Evolutionary conservation across 78 protist genomes (phyloP).

Genomic region (Mastigamoeba balamuthi): DNA sequence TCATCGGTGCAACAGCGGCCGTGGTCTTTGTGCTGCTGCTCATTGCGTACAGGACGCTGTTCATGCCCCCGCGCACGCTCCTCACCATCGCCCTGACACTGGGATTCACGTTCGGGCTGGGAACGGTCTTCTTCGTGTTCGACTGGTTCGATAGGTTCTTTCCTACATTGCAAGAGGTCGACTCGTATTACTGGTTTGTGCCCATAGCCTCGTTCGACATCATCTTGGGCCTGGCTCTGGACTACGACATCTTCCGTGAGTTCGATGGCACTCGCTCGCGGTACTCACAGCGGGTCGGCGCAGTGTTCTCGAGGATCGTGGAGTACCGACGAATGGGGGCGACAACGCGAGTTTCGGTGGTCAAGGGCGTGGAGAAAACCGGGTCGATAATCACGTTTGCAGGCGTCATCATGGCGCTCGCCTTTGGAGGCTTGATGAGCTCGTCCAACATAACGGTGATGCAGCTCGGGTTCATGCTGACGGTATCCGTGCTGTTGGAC

Average conservation of each 20-base stretch:
- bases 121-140: constrained; percentile 1
- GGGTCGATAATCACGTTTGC: constrained; percentile 52
- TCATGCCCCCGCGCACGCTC: constrained; percentile 47
- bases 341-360: no score
- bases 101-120: constrained; percentile 8
- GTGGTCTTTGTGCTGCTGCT: constrained; percentile 9
- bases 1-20: constrained; percentile 1
- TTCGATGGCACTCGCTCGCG: no score
- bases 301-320: no score
- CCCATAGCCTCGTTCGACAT: constrained; percentile 29
- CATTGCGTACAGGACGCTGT: constrained; percentile 2
- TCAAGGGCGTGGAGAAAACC: background rate
- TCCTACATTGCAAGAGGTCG: no score
- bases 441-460: background rate
- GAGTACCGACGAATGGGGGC: no score
- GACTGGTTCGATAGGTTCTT: no score
- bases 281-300: no score
- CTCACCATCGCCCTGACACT: constrained; percentile 10
- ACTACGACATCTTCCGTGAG: constrained; percentile 69
- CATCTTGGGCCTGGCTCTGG: constrained; percentile 52
- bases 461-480: constrained; percentile 34
- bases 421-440: constrained; percentile 38
- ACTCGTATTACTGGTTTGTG: constrained; percentile 16
- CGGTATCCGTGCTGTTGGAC: no score
- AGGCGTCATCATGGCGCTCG: constrained; percentile 59